Percentiles rank a stretch among this genome's conserved stretches.
These are phyloP conservation scores for Iris pallida DNA, from an alignment of 116 monocot genomes.

Conservation along the genomic window DNA sequence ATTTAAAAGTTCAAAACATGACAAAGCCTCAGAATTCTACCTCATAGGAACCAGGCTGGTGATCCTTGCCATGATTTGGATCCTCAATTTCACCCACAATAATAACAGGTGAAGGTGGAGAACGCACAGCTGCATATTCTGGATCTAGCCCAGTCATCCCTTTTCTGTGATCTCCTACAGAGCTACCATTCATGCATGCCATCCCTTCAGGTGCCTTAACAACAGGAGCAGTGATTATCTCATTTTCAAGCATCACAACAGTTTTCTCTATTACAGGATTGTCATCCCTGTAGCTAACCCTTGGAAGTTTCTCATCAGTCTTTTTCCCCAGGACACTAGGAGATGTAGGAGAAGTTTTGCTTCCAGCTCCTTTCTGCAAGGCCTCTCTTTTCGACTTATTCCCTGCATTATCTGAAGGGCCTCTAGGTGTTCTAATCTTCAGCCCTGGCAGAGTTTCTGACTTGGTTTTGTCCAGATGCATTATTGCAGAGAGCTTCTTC, in stretches of 20 bases:
- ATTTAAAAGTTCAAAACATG: neutral
- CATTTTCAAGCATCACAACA: conserved; percentile 73
- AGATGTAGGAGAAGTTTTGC: conserved; percentile 14
- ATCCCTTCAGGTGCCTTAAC: conserved; percentile 21
- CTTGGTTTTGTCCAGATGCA: conserved; percentile 73
- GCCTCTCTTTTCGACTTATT: conserved; percentile 11
- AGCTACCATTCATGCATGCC: conserved; percentile 13
- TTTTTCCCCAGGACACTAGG: conserved; percentile 16
- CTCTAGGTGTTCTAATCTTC: conserved; percentile 39
- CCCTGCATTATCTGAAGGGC: conserved; percentile 9
- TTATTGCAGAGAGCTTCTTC: conserved; percentile 66
- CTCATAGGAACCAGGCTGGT: conserved; percentile 31
- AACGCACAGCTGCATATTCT: conserved; percentile 39
- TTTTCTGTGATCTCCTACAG: conserved; percentile 12
- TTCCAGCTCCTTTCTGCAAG: conserved; percentile 30
- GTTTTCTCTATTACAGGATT: conserved; percentile 75
- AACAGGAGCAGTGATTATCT: conserved; percentile 18
- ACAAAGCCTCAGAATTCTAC: conserved; percentile 18
- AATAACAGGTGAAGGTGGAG: conserved; percentile 37
- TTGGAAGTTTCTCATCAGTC: conserved; percentile 18
- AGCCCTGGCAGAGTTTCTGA: conserved; percentile 73
- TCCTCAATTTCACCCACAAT: conserved; percentile 25
- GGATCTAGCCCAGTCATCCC: conserved; percentile 22
- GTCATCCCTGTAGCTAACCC: conserved; percentile 38
- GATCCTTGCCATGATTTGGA: conserved; percentile 8